Evolutionary conservation across 2,329 filamentous ascomycete genomes (phyloP), one percentile per base, ranked within the genome.

Genomic region (Penicillium nordicum): DNA sequence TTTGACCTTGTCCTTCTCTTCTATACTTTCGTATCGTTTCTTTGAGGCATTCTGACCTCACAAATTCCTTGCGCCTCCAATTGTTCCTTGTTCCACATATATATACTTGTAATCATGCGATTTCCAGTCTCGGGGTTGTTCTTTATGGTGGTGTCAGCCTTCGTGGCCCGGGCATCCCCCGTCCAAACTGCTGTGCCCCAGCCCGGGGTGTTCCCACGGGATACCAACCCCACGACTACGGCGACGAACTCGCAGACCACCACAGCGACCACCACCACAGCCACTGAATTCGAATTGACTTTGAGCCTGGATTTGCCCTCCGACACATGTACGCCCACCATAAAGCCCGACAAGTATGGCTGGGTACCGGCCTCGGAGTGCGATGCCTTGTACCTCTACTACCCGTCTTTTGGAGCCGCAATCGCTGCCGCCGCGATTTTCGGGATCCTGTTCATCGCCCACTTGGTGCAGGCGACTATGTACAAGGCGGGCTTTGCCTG

Each of bases 401-500:
- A 72, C 34, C 75, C 75, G 4, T 76, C 71, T 2, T 70, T 74
- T 48, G 64, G 42, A 1, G 72, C 69, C 0, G 74, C 76, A 0
- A 46, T 77, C 6, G 44, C 70, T 34, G 75, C 75, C 57, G 52
- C 71, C 3, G 60, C 70, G 6, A 50, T 75, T 11, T 78, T 78
- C 59, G 72, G 72, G 1, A 5, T 59, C 14, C 52, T 51, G 2
- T 37, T 30, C 10, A 23, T 48, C 11, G 41, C 58, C 5, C 75
- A 78, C 51, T 62, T 74, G n/a, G 62, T 64, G 12, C 73, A 76
- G 61, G 73, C 72, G 1, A 58, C 71, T 49, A 52, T 64, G 18
- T 71, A 74, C 62, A 69, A 66, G 16, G 43, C 48, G 78, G 55
- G 57, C 58, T 10, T 77, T 78, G 58, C 74, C 68, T 78, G 73